These are phyloP conservation scores for Yamadazyma paraphyllophila DNA, from an alignment of 805 yeast genomes.

Conservation along the genomic window DNA sequence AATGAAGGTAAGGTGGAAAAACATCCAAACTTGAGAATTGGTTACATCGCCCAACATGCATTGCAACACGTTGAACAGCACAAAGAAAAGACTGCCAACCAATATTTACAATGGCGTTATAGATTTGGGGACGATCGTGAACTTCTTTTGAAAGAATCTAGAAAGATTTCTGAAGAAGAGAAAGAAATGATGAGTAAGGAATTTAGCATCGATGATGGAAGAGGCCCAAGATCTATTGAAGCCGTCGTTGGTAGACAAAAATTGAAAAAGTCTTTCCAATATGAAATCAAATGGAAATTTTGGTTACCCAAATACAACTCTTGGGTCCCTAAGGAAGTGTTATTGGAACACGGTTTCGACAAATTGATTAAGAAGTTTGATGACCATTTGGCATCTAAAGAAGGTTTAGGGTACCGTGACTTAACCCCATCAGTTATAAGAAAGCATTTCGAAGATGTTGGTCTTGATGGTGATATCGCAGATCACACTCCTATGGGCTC, in stretches of 20 bases:
- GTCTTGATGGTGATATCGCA: slow-evolving; percentile 96
- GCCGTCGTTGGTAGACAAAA: slow-evolving; percentile 97
- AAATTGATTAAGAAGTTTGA: slow-evolving; percentile 45
- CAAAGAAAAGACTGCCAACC: slow-evolving; percentile 96
- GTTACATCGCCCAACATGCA: slow-evolving; percentile 98
- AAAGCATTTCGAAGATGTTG: slow-evolving; percentile 96
- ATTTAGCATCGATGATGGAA: slow-evolving; percentile 80
- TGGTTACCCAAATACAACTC: slow-evolving; percentile 93
- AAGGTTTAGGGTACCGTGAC: slow-evolving; percentile 46
- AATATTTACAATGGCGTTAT: slow-evolving; percentile 97
- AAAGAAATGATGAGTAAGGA: slow-evolving; percentile 72
- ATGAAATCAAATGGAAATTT: slow-evolving; percentile 84
- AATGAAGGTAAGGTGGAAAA: slow-evolving; percentile 88
- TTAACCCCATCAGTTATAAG: slow-evolving; percentile 87
- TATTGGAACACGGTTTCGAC: slow-evolving; percentile 60
- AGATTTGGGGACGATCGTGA: slow-evolving; percentile 98
- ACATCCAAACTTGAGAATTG: slow-evolving; percentile 97
- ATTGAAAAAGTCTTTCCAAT: slow-evolving; percentile 93
- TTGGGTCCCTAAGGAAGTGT: slow-evolving; percentile 83
- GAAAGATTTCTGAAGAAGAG: slow-evolving; percentile 78
- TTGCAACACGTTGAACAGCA: slow-evolving; percentile 96
- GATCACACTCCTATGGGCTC: slow-evolving; percentile 98
- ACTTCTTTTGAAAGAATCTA: slow-evolving; percentile 86
- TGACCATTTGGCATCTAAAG: slow-evolving; percentile 49
- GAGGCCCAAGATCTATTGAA: slow-evolving; percentile 85